Evolutionary conservation across 768 basidiomycete species (phyloP).

Genomic region (Galerina marginata): DNA sequence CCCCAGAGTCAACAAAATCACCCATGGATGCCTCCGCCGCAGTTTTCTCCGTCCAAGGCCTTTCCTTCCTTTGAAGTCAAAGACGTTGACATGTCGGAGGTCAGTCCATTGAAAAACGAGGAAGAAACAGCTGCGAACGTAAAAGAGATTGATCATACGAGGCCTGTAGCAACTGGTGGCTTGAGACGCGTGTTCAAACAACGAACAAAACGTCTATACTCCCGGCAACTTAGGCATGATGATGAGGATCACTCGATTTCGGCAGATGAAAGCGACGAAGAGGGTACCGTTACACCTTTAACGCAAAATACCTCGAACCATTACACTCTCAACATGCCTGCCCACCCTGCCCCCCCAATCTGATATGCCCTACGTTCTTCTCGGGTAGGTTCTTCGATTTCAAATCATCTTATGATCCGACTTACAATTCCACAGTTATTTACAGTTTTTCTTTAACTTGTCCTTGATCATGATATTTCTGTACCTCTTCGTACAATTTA

Average conservation of each 20-base stretch:
- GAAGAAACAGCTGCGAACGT: constrained; percentile 34
- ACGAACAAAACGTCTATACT: constrained; percentile 49
- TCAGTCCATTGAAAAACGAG: constrained; percentile 50
- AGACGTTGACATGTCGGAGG: constrained; percentile 80
- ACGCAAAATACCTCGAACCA: constrained; percentile 73
- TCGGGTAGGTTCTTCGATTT: constrained; percentile 65
- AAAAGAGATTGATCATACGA: constrained; percentile 40
- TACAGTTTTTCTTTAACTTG: constrained; percentile 94
- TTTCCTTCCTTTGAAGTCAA: constrained; percentile 60
- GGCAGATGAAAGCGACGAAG: constrained; percentile 54
- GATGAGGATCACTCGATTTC: constrained; percentile 47
- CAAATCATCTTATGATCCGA: constrained; percentile 1
- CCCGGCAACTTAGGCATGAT: constrained; percentile 37
- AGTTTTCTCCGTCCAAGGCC: constrained; percentile 62
- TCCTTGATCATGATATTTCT: constrained; percentile 83
- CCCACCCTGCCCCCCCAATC: constrained; percentile 58
- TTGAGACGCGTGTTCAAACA: constrained; percentile 68
- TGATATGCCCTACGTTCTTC: constrained; percentile 79
- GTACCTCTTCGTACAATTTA: constrained; percentile 85
- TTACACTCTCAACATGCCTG: constrained; percentile 83
- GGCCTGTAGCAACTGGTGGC: constrained; percentile 68
- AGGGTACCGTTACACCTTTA: constrained; percentile 40
- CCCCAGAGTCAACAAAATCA: constrained; percentile 55
- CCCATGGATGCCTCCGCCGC: constrained; percentile 70
- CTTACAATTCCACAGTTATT: constrained; percentile 59